A percentile compares a stretch with the other conserved stretches of the same genome.
These are phyloP conservation scores for Arabidopsis lyrata DNA, from an alignment of 441 rosid genomes.

Conservation along the genomic window DNA sequence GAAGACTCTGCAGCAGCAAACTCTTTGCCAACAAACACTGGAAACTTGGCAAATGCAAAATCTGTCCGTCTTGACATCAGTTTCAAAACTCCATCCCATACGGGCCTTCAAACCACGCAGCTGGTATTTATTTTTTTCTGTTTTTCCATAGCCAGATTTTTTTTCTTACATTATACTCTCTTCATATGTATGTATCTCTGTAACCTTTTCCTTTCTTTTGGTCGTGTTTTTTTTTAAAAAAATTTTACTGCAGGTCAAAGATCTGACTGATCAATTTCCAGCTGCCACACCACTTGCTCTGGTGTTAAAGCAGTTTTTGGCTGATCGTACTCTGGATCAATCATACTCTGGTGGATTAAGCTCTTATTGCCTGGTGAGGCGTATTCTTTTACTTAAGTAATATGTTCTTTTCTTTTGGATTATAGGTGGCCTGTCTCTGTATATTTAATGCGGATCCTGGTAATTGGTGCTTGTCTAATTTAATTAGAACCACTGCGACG, in stretches of 20 bases:
- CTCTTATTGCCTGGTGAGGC: slow-evolving; percentile 93
- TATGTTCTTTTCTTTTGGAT: slow-evolving; percentile 28
- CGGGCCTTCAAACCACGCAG: slow-evolving; percentile 95
- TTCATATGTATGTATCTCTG: slow-evolving; percentile 20
- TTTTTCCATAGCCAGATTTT: slow-evolving; percentile 10
- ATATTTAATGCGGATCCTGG: slow-evolving; percentile 27
- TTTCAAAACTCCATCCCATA: slow-evolving; percentile 93
- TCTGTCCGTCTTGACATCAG: slow-evolving; percentile 94
- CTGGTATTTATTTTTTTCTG: slow-evolving; percentile 57
- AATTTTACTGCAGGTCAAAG: slow-evolving; percentile 80
- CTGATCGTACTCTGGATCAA: slow-evolving; percentile 97
- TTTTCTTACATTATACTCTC: slow-evolving; percentile 18
- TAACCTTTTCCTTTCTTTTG: slow-evolving; percentile 19
- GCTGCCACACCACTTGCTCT: slow-evolving; percentile 97
- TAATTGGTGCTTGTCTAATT: slow-evolving; percentile 15
- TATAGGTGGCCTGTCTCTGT: slow-evolving; percentile 33
- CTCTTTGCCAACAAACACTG: slow-evolving; percentile 49
- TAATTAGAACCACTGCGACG: background rate
- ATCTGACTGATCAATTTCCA: slow-evolving; percentile 92
- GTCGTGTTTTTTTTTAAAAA: no score
- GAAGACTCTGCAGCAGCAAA: slow-evolving; percentile 65
- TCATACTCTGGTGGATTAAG: slow-evolving; percentile 99
- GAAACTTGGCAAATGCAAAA: slow-evolving; percentile 59
- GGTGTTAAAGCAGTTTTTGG: slow-evolving; percentile 97
- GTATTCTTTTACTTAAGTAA: slow-evolving; percentile 20